Evolutionary conservation across 2,329 filamentous ascomycete species (phyloP).

Genomic region (Diaporthe sp.): DNA sequence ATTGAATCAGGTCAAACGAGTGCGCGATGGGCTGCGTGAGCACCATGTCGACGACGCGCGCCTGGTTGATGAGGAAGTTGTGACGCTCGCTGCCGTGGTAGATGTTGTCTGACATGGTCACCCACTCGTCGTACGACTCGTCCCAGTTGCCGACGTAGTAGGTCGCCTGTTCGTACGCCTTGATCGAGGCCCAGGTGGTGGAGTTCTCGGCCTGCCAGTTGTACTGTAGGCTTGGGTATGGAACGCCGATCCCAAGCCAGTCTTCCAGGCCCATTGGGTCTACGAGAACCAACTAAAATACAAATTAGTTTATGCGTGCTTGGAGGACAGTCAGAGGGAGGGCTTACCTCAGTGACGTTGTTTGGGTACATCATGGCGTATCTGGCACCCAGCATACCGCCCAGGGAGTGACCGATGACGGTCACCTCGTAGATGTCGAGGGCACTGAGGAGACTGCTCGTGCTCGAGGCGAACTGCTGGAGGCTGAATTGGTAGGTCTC

Average conservation of each 20-base stretch:
- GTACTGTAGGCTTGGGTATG: constrained; percentile 14
- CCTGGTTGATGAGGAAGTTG: constrained; percentile 16
- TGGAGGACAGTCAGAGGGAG: background rate
- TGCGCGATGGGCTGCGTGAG: constrained; percentile 27
- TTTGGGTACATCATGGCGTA: constrained; percentile 27
- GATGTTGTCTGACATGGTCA: constrained; percentile 22
- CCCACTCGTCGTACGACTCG: constrained; percentile 17
- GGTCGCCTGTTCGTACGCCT: constrained; percentile 15
- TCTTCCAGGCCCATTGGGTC: constrained; percentile 26
- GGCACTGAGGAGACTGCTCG: constrained; percentile 20
- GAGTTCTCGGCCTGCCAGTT: constrained; percentile 18
- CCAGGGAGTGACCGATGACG: constrained; percentile 10
- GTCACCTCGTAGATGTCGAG: constrained; percentile 18
- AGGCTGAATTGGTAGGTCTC: constrained; percentile 21
- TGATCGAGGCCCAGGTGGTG: constrained; percentile 15
- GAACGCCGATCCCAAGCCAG: constrained; percentile 11
- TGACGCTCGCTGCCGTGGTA: constrained; percentile 24
- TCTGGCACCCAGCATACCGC: constrained; percentile 26
- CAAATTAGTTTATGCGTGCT: background rate
- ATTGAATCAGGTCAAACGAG: background rate
- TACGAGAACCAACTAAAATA: background rate
- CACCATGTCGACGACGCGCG: constrained; percentile 29
- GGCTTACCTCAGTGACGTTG: constrained; percentile 21
- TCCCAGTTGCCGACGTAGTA: constrained; percentile 26
- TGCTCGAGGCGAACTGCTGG: constrained; percentile 24